phyloP scores from a whole-genome alignment of 352 stramenopile species.

The Phytophthora citricola region DNA sequence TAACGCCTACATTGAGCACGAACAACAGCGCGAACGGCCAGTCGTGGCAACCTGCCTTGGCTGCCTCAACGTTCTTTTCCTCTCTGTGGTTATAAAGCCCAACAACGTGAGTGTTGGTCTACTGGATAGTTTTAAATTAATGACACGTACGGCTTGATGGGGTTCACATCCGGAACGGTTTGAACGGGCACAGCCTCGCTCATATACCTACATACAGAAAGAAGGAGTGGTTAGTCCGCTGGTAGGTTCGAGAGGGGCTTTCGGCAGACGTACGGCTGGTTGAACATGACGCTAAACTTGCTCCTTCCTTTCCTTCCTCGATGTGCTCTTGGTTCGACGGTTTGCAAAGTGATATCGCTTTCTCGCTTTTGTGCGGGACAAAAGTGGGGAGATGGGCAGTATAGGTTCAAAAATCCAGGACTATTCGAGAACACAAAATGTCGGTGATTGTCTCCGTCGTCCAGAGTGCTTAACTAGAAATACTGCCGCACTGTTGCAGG shows the following conservation, averaged over 20 bases:
- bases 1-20: constrained; percentile 75
- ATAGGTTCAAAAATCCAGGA: constrained; percentile 24
- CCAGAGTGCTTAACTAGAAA: neutral
- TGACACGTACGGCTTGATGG: constrained; percentile 71
- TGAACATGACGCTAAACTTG: constrained; percentile 28
- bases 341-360: constrained; percentile 21
- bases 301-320: neutral
- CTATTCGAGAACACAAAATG: constrained; percentile 24
- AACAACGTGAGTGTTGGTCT: constrained; percentile 5
- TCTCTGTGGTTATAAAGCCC: constrained; percentile 33
- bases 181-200: constrained; percentile 33
- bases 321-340: constrained; percentile 3
- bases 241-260: neutral
- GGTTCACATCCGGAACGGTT: constrained; percentile 55
- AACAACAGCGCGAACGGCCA: constrained; percentile 85
- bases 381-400: neutral
- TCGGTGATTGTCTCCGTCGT: neutral
- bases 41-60: constrained; percentile 66
- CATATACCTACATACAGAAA: constrained; percentile 41
- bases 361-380: constrained; percentile 26
- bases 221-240: constrained; percentile 5
- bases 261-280: constrained; percentile 35
- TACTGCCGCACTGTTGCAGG: too few relatives aligned
- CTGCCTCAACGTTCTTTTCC: constrained; percentile 16
- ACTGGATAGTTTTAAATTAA: neutral